Conservation (phyloP, 73 alveolate species). For the Tetrahymena malaccensis region DNA sequence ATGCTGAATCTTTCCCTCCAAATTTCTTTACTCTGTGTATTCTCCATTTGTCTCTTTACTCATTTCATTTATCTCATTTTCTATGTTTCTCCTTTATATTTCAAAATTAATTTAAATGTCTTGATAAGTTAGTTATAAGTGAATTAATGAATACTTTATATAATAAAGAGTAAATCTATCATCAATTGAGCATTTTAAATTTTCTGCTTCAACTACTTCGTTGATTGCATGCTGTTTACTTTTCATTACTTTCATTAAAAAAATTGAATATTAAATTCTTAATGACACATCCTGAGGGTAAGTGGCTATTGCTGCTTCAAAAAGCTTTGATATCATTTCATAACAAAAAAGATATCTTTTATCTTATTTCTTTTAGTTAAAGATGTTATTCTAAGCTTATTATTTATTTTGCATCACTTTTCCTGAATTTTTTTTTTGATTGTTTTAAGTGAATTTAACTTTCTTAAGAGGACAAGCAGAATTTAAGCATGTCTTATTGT, state of each 20-base stretch:
- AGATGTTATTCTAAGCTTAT: conserved; percentile 19
- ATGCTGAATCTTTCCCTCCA: conserved; percentile 11
- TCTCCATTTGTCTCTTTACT: conserved; percentile 18
- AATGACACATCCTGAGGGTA: conserved; percentile 27
- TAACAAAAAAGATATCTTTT: conserved; percentile 17
- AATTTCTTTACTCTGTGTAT: conserved; percentile 27
- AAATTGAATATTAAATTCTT: conserved; percentile 27
- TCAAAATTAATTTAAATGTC: too few relatives aligned
- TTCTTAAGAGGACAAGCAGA: conserved; percentile 25
- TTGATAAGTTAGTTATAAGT: too few relatives aligned
- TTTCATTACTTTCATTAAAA: conserved; percentile 13
- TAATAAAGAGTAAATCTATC: conserved; percentile 13
- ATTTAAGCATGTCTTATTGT: conserved; percentile 36
- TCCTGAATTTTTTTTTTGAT: not conserved
- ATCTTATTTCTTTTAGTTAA: conserved; percentile 18
- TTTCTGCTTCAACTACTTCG: conserved; percentile 19
- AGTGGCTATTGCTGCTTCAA: conserved; percentile 14
- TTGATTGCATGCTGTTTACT: conserved; percentile 27
- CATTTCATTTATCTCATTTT: conserved; percentile 31
- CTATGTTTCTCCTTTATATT: not conserved
- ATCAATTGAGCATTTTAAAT: conserved; percentile 6
- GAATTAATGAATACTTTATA: not conserved
- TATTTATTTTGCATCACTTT: not conserved
- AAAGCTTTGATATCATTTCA: conserved; percentile 19
- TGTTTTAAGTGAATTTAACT: conserved; percentile 4